phyloP scores from a whole-genome alignment of 441 rosid genomes.

The Bocquillonia castaneifolia region DNA sequence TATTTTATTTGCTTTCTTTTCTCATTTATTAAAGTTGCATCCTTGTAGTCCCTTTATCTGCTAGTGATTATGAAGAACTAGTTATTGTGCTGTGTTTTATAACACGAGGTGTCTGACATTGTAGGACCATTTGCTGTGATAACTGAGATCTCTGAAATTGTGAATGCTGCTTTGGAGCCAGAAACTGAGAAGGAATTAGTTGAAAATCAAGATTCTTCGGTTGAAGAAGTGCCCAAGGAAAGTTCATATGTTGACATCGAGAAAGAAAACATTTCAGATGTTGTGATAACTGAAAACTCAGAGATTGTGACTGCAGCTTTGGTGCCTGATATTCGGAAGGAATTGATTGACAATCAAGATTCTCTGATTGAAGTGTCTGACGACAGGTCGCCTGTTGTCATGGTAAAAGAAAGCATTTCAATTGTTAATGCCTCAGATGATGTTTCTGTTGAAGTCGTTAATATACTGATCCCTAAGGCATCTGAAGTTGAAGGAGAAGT shows the following conservation, averaged over 20 bases:
- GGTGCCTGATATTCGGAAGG: conserved; percentile 7
- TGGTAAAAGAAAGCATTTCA: not conserved
- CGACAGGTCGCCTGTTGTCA: conserved; percentile 5
- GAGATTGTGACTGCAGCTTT: conserved; percentile 2
- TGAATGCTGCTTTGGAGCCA: not conserved
- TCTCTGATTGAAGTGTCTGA: not conserved
- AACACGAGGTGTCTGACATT: conserved; percentile 5
- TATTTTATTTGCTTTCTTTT: not conserved
- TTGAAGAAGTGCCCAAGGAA: conserved; percentile 15
- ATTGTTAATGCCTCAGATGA: not conserved
- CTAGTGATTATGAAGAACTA: not conserved
- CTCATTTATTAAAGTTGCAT: not conserved
- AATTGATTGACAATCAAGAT: not conserved
- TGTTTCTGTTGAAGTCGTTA: not conserved
- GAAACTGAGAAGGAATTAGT: not conserved
- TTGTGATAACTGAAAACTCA: conserved; percentile 11
- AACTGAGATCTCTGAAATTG: conserved; percentile 15
- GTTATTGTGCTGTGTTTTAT: not conserved
- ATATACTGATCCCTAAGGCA: not conserved
- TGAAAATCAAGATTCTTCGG: not conserved
- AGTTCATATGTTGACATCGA: not conserved
- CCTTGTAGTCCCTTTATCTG: not conserved
- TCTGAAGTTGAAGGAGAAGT: conserved; percentile 6
- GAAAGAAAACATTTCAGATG: not conserved
- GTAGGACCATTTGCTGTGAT: conserved; percentile 17